Evolutionary conservation across 1,284 basidiomycete genomes (phyloP).

Genomic region (Nidula niveotomentosa): DNA sequence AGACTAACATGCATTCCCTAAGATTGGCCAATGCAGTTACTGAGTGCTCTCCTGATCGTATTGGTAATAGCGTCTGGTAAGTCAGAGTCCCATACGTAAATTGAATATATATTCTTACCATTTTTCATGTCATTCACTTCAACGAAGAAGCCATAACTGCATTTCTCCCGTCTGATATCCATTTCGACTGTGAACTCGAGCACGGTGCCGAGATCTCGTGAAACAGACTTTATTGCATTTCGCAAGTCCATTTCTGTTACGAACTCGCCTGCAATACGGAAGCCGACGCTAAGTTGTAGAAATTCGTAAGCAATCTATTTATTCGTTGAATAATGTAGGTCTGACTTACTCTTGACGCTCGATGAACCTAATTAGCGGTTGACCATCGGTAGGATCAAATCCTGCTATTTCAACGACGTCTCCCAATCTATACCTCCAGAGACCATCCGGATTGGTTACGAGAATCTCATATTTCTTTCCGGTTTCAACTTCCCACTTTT

Average conservation of each 20-base stretch:
- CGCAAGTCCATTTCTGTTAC: too few species aligned
- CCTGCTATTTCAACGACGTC: conserved; percentile 14
- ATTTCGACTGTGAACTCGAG: too few species aligned
- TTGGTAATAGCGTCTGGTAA: neutral
- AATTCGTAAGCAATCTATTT: neutral
- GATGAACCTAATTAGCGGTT: conserved; percentile 12
- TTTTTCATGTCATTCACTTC: too few species aligned
- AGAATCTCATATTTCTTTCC: conserved; percentile 15
- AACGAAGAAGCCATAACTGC: too few species aligned
- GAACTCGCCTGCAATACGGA: conserved; percentile 6
- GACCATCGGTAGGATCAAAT: conserved; percentile 13
- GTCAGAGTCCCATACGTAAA: too few species aligned
- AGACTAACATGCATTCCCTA: neutral
- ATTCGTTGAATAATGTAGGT: neutral
- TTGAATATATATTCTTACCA: too few species aligned
- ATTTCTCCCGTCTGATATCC: too few species aligned
- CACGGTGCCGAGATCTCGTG: too few species aligned
- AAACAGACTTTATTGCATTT: too few species aligned
- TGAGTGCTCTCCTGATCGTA: conserved; percentile 7
- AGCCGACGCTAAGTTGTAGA: conserved; percentile 6
- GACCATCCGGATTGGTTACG: conserved; percentile 13
- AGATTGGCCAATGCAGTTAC: conserved; percentile 9
- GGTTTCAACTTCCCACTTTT: conserved; percentile 12
- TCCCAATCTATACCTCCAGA: conserved; percentile 15
- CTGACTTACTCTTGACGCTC: conserved; percentile 12